These are phyloP conservation scores for Ailanthus altissimus DNA, from an alignment of 345 rosid species.

Conservation along the genomic window DNA sequence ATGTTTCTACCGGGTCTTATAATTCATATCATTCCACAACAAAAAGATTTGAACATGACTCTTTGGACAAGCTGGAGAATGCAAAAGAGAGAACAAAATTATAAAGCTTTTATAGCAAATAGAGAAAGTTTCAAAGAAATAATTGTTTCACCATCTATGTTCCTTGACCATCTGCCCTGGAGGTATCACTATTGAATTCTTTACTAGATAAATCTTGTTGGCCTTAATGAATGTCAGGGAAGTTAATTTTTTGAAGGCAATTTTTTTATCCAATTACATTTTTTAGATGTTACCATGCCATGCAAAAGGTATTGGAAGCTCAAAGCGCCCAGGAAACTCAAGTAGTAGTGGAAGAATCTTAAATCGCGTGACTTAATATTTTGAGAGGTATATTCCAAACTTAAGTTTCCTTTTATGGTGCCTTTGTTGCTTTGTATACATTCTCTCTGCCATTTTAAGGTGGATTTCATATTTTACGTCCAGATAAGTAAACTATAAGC, in stretches of 20 bases:
- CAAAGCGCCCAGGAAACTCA: constrained; percentile 28
- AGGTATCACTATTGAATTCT: constrained; percentile 43
- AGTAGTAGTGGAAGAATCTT: constrained; percentile 27
- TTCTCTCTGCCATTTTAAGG: no score
- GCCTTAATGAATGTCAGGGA: neutral
- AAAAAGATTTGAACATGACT: constrained; percentile 33
- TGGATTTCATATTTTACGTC: no score
- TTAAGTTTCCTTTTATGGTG: neutral
- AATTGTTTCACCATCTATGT: constrained; percentile 81
- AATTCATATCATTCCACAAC: constrained; percentile 67
- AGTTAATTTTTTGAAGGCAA: neutral
- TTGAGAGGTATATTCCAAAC: constrained; percentile 4
- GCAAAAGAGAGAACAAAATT: constrained; percentile 35
- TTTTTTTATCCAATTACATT: neutral
- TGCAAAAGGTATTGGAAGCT: constrained; percentile 65
- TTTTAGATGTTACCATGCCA: constrained; percentile 64
- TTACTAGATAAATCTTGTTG: neutral
- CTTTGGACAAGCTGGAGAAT: constrained; percentile 62
- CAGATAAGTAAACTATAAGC: no score
- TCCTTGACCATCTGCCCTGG: constrained; percentile 96
- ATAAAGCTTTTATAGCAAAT: constrained; percentile 66
- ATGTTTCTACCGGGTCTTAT: constrained; percentile 77
- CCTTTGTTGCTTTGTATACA: no score
- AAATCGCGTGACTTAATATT: constrained; percentile 35
- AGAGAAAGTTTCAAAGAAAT: constrained; percentile 72